phyloP scores from a whole-genome alignment of 257 asterid species.

The Solanum clarkiae region DNA sequence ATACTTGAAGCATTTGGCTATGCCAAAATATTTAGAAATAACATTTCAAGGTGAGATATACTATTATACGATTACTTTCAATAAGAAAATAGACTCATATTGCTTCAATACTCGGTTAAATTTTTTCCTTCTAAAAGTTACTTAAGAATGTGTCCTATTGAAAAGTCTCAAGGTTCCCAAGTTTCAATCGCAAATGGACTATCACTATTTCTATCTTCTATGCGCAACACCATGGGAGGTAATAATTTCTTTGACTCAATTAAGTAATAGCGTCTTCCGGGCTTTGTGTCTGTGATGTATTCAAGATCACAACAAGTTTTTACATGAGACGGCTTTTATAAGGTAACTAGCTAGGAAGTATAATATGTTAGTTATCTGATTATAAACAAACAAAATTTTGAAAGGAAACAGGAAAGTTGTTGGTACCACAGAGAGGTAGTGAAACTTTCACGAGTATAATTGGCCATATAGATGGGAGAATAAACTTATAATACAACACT shows the following conservation, averaged over 20 bases:
- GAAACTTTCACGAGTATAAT: conserved; percentile 63
- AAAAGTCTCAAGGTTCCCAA: conserved; percentile 95
- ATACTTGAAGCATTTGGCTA: conserved; percentile 97
- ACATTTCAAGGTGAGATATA: conserved; percentile 71
- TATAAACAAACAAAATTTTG: background rate
- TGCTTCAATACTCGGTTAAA: background rate
- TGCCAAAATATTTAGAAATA: conserved; percentile 91
- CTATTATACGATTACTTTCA: background rate
- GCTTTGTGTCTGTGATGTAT: too few species aligned
- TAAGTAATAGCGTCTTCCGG: too few species aligned
- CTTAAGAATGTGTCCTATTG: conserved; percentile 69
- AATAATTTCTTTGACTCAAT: background rate
- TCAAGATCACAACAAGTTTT: too few species aligned
- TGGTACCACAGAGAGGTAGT: conserved; percentile 50
- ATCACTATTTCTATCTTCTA: conserved; percentile 85
- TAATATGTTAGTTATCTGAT: background rate
- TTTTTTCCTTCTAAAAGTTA: background rate
- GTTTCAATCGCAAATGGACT: conserved; percentile 78
- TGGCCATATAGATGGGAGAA: conserved; percentile 74
- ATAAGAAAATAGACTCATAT: background rate
- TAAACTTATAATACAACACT: conserved; percentile 25
- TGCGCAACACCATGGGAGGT: conserved; percentile 97
- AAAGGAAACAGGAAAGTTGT: conserved; percentile 40
- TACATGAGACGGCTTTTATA: too few species aligned
- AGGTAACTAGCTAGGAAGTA: background rate